These are phyloP conservation scores for Urtica urens DNA, from an alignment of 306 rosid genomes.

Conservation along the genomic window DNA sequence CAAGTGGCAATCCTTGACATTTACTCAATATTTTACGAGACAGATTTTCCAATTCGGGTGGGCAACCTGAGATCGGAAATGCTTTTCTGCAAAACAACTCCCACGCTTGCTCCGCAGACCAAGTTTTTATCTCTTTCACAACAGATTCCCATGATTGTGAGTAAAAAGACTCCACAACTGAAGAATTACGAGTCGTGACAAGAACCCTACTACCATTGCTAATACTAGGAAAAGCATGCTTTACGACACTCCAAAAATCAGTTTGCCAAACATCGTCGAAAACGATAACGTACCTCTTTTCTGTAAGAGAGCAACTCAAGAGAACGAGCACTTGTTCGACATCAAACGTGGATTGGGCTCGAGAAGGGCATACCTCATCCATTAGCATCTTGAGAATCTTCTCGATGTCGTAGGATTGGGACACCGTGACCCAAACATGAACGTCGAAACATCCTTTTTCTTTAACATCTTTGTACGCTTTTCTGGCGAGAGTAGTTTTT, in stretches of 20 bases:
- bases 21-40: conserved; percentile 3
- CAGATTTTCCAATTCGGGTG: conserved; percentile 4
- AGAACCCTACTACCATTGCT: too few relatives aligned
- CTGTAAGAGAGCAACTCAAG: too few relatives aligned
- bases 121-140: not conserved
- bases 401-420: not conserved
- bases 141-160: too few relatives aligned
- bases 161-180: too few relatives aligned
- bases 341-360: too few relatives aligned
- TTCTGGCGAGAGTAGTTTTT: not conserved
- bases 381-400: not conserved
- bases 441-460: conserved; percentile 1
- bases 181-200: too few relatives aligned
- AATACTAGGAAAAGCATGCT: too few relatives aligned
- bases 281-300: too few relatives aligned
- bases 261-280: too few relatives aligned
- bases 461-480: not conserved
- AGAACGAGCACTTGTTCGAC: too few relatives aligned
- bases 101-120: not conserved
- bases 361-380: not conserved
- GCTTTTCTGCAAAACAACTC: conserved; percentile 8
- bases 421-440: conserved; percentile 1
- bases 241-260: too few relatives aligned
- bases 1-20: conserved; percentile 18
- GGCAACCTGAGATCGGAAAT: not conserved